Conservation (phyloP, 208 protist genomes). For the Trichomonas vaginalis region DNA sequence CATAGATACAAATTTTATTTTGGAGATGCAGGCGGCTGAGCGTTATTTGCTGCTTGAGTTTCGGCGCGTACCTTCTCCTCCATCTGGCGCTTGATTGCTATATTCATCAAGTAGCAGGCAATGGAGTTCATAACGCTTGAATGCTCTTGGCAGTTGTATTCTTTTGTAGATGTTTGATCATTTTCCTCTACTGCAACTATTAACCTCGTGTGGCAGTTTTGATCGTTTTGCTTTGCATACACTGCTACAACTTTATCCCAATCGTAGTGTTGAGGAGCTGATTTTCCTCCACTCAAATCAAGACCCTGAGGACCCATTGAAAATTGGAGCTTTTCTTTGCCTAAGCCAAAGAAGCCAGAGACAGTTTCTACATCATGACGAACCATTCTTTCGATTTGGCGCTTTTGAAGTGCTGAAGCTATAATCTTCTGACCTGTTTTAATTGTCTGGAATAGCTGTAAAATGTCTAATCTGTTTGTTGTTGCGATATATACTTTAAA, state of each 20-base stretch:
- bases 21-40: too few relatives aligned
- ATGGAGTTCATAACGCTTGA: not conserved
- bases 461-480: not conserved
- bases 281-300: not conserved
- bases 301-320: not conserved
- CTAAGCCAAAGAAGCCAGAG: not conserved
- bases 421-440: not conserved
- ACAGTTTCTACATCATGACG: not conserved
- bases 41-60: too few relatives aligned
- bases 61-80: not conserved
- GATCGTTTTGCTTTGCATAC: not conserved
- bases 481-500: not conserved
- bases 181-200: not conserved
- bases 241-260: not conserved
- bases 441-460: not conserved
- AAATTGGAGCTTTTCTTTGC: not conserved
- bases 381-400: not conserved
- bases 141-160: not conserved
- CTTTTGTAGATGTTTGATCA: not conserved
- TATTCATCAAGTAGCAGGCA: not conserved
- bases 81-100: not conserved
- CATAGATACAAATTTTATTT: too few relatives aligned
- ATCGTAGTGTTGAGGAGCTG: not conserved
- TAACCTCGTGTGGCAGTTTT: not conserved
- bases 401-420: not conserved